Base-by-base conservation (phyloP, 2,329 filamentous ascomycete genomes). In the Botrytis cinerea region DNA sequence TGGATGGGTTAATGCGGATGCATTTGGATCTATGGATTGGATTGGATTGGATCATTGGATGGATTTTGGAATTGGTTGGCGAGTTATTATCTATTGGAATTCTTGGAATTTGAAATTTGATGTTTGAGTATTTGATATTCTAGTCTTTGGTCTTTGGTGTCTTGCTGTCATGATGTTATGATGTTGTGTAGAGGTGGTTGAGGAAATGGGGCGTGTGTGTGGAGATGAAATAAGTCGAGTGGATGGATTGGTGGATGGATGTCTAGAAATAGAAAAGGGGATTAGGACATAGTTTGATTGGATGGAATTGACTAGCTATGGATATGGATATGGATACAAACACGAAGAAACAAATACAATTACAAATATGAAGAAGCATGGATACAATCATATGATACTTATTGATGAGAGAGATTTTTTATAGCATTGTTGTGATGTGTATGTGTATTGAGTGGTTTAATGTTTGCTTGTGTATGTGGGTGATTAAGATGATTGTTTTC, bases 1-100 rank as follows among this genome's bases (percentile, higher is more conserved):
- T 16, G n/a, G 66, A 25, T 40, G 66, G 46, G 22, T 32, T 57
- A 69, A 69, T 69, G 66, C 32, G 25, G 22, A 69, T 69, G 46
- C 32, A 54, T 51, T 22, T 43, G 38, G 40, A 64, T 28, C 51
- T 54, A 54, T 46, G 62, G 62, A 32, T n/a, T 35, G 64, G 45
- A 40, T n/a, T 18, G 66, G 35, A 68, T 20, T 38, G 64, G 64
- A n/a, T 48, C 25, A 46, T 32, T 9, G 63, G 2, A 32, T 48
- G 28, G 32, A n/a, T 57, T 32, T 66, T 20, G 66, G 28, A 43
- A 57, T 43, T 57, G 48, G 48, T 43, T 54, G 35, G 66, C 63
- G 28, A 66, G 20, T 51, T 10, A 51, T 48, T 35, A 40, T 43
- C 18, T 62, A 20, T 4, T 9, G 25, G 25, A 18, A 28, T 43